These are phyloP conservation scores for Arbutus unedo DNA, from an alignment of 148 eudicot species.

Conservation along the genomic window DNA sequence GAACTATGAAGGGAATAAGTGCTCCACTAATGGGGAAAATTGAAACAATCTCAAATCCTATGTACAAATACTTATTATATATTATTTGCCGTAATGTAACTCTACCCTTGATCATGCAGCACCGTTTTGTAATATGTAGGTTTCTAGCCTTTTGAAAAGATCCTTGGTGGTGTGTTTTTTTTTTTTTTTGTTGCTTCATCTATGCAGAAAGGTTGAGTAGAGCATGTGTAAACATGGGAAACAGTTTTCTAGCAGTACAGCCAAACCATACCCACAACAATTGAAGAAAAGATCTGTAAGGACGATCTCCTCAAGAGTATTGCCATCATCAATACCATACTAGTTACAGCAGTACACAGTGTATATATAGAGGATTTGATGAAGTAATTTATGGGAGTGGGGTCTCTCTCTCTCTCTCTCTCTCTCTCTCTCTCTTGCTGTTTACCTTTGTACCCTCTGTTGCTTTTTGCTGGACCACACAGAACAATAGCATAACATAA, in stretches of 20 bases:
- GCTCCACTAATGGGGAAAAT: background rate
- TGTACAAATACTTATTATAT: background rate
- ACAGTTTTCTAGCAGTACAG: conserved; percentile 49
- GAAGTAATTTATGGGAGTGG: conserved; percentile 61
- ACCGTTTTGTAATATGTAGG: background rate
- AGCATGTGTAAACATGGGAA: conserved; percentile 24
- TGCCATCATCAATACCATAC: conserved; percentile 56
- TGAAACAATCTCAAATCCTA: background rate
- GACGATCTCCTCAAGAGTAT: conserved; percentile 49
- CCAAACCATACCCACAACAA: conserved; percentile 36
- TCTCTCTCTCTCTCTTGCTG: conserved; percentile 20
- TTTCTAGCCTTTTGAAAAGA: background rate
- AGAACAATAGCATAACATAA: conserved; percentile 28
- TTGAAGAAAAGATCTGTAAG: conserved; percentile 39
- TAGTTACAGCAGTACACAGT: conserved; percentile 49
- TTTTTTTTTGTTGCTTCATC: conserved; percentile 14
- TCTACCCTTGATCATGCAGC: conserved; percentile 23
- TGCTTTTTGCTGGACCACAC: conserved; percentile 74
- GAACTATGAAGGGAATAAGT: background rate
- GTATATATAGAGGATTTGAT: conserved; percentile 64
- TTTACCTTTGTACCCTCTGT: conserved; percentile 60
- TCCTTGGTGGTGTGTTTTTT: conserved; percentile 17
- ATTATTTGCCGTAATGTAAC: background rate
- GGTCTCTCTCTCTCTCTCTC: conserved; percentile 34
- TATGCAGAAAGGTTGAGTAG: conserved; percentile 40